Evolutionary conservation across 306 rosid species (phyloP).

Genomic region (Dicorynia guianensis): DNA sequence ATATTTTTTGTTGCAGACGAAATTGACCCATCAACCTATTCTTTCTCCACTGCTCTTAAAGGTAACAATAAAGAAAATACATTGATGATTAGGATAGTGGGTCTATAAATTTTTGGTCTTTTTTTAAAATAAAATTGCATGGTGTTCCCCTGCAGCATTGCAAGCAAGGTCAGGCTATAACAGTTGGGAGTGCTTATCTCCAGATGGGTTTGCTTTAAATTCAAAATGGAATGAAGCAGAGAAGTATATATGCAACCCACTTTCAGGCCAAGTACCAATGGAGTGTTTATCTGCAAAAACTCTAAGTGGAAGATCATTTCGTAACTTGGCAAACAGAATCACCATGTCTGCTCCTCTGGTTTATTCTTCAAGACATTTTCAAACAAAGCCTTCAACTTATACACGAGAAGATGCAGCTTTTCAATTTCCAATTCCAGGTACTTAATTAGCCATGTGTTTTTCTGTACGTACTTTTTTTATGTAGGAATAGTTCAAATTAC

Average conservation of each 20-base stretch:
- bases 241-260: slow-evolving; percentile 91
- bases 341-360: slow-evolving; percentile 81
- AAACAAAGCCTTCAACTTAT: slow-evolving; percentile 55
- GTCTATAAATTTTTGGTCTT: slow-evolving; percentile 23
- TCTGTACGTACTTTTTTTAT: not conserved
- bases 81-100: slow-evolving; percentile 11
- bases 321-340: slow-evolving; percentile 60
- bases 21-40: slow-evolving; percentile 93
- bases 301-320: slow-evolving; percentile 83
- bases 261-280: slow-evolving; percentile 89
- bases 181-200: slow-evolving; percentile 82
- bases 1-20: slow-evolving; percentile 62
- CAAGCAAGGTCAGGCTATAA: slow-evolving; percentile 70
- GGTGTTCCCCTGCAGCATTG: slow-evolving; percentile 67
- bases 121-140: slow-evolving; percentile 23
- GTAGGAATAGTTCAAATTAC: not conserved
- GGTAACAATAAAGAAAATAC: slow-evolving; percentile 51
- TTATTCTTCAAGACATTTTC: slow-evolving; percentile 59
- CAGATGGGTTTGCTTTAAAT: slow-evolving; percentile 91
- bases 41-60: slow-evolving; percentile 85
- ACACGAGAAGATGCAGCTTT: slow-evolving; percentile 51
- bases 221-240: slow-evolving; percentile 99
- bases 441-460: not conserved
- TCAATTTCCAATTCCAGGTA: slow-evolving; percentile 68
- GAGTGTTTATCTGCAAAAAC: slow-evolving; percentile 97